Base-by-base conservation (phyloP, 768 basidiomycete species). In the Mycena filopes region DNA sequence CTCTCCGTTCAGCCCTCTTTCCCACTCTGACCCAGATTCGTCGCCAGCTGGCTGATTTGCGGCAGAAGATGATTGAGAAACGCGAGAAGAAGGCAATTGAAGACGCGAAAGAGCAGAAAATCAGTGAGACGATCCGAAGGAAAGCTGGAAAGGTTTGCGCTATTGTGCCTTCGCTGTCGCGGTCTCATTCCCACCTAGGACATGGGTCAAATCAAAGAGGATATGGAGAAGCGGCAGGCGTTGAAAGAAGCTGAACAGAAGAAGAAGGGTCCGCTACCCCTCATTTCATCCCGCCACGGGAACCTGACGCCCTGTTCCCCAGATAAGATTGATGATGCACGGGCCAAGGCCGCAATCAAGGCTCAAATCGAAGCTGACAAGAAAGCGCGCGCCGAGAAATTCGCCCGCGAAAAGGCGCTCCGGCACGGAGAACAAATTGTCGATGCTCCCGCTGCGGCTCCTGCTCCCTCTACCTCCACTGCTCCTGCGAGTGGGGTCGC, bases 291-390 rank as follows among this genome's bases (percentile, higher is more conserved):
- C 15, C 28, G 31, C 21, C 18, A 28, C 36, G 28, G n/a, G 11
- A 28, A 25, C n/a, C 16, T 36, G 29, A 40, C 29, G 54, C 8
- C 31, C 28, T 41, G 33, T 48, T 3, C n/a, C 18, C 26, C 72
- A 96, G 97, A 98, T 72, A 99, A 98, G 80, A 73, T 94, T 42
- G 93, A 92, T 55, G 97, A 99, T 51, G 89, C 89, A 13, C 90
- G 89, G 72, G 96, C 95, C 2, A 89, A 82, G 67, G 94, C 93
- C 4, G 92, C 93, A 0, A 83, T 98, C 73, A 95, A 95, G 74
- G 94, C 92, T 1, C 96, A 98, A 76, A 98, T 98, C 69, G 96
- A 96, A 77, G 93, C 90, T 0, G 96, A 98, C 81, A 99, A 96
- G 80, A 87, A 87, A 55, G 90, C 87, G 11, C 88, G 97, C 21